Evolutionary conservation across 164 flowering plant species (phyloP).

Genomic region (Stephania cephalantha): DNA sequence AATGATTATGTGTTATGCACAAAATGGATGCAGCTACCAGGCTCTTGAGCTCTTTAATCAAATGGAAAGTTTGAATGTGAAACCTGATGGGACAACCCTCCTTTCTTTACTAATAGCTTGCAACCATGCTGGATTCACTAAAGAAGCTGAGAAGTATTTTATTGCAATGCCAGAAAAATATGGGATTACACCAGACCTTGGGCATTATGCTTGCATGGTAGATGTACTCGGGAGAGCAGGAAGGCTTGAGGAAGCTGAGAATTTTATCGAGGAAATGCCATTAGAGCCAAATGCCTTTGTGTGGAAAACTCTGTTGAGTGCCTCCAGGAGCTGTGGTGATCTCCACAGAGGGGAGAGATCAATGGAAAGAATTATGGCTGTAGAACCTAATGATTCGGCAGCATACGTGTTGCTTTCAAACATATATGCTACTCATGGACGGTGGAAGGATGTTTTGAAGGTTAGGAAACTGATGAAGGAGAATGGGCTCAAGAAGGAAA

Average conservation of each 20-base stretch:
- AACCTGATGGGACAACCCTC: slow-evolving; percentile 16
- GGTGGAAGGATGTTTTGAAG: slow-evolving; percentile 15
- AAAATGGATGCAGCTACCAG: slow-evolving; percentile 12
- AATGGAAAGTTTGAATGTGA: slow-evolving; percentile 11
- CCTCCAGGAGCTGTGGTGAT: slow-evolving; percentile 14
- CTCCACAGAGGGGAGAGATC: slow-evolving; percentile 12
- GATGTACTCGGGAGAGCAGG: slow-evolving; percentile 16
- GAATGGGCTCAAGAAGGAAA: slow-evolving; percentile 16
- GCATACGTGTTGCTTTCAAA: slow-evolving; percentile 23
- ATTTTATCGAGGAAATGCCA: slow-evolving; percentile 18
- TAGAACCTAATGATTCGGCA: slow-evolving; percentile 19
- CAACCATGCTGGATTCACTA: slow-evolving; percentile 16
- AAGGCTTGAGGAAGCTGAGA: slow-evolving; percentile 18
- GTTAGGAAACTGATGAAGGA: slow-evolving; percentile 17
- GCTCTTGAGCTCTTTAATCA: slow-evolving; percentile 16
- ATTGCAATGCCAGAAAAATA: slow-evolving; percentile 8
- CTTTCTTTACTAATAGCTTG: slow-evolving; percentile 14
- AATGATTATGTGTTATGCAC: slow-evolving; percentile 20
- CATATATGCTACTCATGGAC: slow-evolving; percentile 18
- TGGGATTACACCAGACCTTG: slow-evolving; percentile 15
- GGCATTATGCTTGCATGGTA: slow-evolving; percentile 19
- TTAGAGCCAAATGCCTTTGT: slow-evolving; percentile 13
- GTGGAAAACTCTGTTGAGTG: slow-evolving; percentile 18
- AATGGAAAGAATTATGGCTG: slow-evolving; percentile 11
- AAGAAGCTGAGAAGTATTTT: slow-evolving; percentile 15